phyloP scores from a whole-genome alignment of 192 early-diverging fungal species.

The Entomortierella parvispora region DNA sequence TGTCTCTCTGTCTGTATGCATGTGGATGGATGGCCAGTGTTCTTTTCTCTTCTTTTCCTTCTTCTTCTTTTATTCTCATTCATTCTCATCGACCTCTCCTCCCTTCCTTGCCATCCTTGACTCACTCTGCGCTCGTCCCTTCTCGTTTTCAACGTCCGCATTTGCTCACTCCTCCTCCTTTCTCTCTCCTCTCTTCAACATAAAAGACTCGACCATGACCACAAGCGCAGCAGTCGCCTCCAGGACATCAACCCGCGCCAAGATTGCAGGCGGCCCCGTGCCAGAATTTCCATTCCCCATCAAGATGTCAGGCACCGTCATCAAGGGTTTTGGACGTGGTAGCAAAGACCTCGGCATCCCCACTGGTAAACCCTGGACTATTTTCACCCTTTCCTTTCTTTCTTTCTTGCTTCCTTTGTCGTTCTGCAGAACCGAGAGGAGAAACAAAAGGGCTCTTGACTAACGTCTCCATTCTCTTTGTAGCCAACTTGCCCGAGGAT shows the following conservation, averaged over 20 bases:
- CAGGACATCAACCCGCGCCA: slow-evolving; percentile 52
- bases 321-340: slow-evolving; percentile 94
- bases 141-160: neutral
- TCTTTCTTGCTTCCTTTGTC: neutral
- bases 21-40: no score
- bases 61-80: no score
- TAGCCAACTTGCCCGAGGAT: slow-evolving; percentile 91
- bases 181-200: neutral
- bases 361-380: slow-evolving; percentile 71
- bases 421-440: no score
- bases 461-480: neutral
- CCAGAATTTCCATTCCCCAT: slow-evolving; percentile 81
- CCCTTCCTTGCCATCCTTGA: no score
- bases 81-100: no score
- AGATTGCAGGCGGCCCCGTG: slow-evolving; percentile 68
- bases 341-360: slow-evolving; percentile 97
- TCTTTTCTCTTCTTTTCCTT: no score
- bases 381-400: neutral
- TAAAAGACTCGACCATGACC: slow-evolving; percentile 7
- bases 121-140: no score
- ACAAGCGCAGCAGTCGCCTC: slow-evolving; percentile 2
- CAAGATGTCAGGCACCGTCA: slow-evolving; percentile 80
- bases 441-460: neutral
- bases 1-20: no score
- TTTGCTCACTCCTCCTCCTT: neutral